Conservation (phyloP, 768 basidiomycete species). For the Termitomyces sp. region DNA sequence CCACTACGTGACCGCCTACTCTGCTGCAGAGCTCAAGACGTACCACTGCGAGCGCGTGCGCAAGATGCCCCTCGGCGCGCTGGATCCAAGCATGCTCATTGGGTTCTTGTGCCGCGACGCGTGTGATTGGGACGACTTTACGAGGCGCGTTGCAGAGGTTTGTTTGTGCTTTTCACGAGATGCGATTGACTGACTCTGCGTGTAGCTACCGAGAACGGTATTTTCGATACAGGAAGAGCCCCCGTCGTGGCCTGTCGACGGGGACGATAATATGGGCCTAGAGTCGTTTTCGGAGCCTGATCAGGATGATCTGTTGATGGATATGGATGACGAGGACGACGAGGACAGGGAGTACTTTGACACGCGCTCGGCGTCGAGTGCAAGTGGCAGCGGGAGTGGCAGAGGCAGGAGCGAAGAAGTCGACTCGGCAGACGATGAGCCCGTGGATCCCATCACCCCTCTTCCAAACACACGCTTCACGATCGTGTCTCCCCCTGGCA, state of each 20-base stretch:
- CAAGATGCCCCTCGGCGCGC: constrained; percentile 86
- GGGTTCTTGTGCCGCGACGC: constrained; percentile 86
- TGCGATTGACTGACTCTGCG: constrained; percentile 2
- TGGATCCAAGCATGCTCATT: constrained; percentile 97
- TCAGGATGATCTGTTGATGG: constrained; percentile 33
- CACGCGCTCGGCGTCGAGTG: constrained; percentile 39
- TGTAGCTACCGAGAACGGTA: constrained; percentile 58
- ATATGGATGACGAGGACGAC: constrained; percentile 22
- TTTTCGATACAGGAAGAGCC: constrained; percentile 88
- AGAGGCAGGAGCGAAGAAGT: constrained; percentile 41
- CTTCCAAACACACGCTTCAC: constrained; percentile 43
- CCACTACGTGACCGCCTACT: constrained; percentile 73
- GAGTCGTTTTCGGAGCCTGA: constrained; percentile 82
- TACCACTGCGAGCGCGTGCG: constrained; percentile 97
- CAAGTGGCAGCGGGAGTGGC: constrained; percentile 20
- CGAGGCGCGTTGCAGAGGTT: constrained; percentile 46
- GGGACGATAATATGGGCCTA: constrained; percentile 71
- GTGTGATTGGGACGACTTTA: constrained; percentile 82
- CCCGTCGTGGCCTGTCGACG: constrained; percentile 71
- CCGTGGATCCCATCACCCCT: constrained; percentile 65
- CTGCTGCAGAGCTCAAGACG: constrained; percentile 66
- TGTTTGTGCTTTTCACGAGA: constrained; percentile 2
- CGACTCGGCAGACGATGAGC: constrained; percentile 51
- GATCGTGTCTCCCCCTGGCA: constrained; percentile 12
- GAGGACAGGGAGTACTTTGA: constrained; percentile 48